These are phyloP conservation scores for Phytophthora pistaciae DNA, from an alignment of 352 stramenopile genomes.

Conservation along the genomic window DNA sequence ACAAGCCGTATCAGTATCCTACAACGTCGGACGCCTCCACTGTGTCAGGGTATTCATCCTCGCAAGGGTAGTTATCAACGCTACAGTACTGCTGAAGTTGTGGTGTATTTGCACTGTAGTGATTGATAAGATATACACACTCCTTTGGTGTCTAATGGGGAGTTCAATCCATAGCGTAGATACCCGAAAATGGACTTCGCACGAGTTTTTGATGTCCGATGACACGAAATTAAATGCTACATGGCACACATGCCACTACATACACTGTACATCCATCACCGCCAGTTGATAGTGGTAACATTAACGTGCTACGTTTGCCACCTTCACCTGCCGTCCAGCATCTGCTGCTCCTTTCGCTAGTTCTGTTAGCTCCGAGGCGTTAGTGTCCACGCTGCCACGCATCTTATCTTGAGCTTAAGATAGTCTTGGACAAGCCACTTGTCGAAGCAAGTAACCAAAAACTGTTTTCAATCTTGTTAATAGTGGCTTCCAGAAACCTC, in stretches of 20 bases:
- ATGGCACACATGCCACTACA: background rate
- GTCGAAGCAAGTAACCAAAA: constrained; percentile 4
- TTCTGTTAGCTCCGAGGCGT: background rate
- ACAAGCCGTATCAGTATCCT: constrained; percentile 15
- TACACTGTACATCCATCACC: background rate
- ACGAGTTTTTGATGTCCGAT: background rate
- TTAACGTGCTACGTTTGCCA: background rate
- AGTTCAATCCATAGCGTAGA: background rate
- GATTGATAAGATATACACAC: background rate
- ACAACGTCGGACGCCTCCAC: constrained; percentile 21
- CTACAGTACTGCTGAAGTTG: no score
- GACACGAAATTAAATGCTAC: background rate
- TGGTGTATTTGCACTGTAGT: background rate
- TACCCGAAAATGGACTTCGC: background rate
- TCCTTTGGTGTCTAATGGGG: no score
- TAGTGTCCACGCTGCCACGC: background rate
- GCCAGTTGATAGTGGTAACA: background rate
- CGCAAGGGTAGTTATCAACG: background rate
- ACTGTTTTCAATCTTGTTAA: background rate
- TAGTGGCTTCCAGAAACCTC: background rate
- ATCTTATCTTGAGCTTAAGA: constrained; percentile 16
- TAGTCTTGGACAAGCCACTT: background rate
- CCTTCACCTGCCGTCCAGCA: background rate
- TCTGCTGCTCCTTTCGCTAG: constrained; percentile 2
- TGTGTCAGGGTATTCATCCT: constrained; percentile 28